phyloP scores from a whole-genome alignment of 2,329 filamentous ascomycete species.

The Cylindrodendrum hubeiense region DNA sequence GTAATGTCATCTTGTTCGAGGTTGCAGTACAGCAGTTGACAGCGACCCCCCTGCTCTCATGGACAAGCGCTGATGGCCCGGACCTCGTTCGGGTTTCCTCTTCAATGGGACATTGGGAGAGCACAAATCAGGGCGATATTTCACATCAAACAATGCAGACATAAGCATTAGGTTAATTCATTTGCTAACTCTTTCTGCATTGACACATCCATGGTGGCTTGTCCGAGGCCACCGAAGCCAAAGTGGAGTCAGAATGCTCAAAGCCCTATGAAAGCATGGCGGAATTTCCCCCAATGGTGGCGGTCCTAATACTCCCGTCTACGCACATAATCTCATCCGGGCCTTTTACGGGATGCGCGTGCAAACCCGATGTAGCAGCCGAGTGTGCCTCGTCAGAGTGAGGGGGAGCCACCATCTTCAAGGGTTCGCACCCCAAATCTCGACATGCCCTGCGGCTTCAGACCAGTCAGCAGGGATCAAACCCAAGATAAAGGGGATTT shows the following conservation, averaged over 20 bases:
- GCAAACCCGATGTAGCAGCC: neutral
- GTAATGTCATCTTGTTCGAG: neutral
- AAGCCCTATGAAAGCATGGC: neutral
- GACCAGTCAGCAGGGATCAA: constrained; percentile 12
- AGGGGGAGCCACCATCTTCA: neutral
- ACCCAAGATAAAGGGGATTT: neutral
- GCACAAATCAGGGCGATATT: neutral
- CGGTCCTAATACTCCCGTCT: neutral
- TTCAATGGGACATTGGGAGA: too few relatives aligned
- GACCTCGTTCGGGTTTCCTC: too few relatives aligned
- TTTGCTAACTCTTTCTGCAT: too few relatives aligned
- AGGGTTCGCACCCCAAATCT: neutral
- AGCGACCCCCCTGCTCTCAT: neutral
- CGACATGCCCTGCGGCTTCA: constrained; percentile 5
- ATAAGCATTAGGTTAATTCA: neutral
- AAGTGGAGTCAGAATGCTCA: neutral
- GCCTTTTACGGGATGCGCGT: neutral
- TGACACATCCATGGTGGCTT: neutral
- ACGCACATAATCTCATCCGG: neutral
- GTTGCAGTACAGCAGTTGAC: neutral
- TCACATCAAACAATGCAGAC: neutral
- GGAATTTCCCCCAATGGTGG: neutral
- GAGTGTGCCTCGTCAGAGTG: neutral
- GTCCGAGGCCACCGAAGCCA: neutral
- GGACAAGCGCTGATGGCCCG: neutral